Evolutionary conservation across 768 basidiomycete species (phyloP), one percentile per base, ranked within the genome.

Genomic region (Lenzites betulinus): DNA sequence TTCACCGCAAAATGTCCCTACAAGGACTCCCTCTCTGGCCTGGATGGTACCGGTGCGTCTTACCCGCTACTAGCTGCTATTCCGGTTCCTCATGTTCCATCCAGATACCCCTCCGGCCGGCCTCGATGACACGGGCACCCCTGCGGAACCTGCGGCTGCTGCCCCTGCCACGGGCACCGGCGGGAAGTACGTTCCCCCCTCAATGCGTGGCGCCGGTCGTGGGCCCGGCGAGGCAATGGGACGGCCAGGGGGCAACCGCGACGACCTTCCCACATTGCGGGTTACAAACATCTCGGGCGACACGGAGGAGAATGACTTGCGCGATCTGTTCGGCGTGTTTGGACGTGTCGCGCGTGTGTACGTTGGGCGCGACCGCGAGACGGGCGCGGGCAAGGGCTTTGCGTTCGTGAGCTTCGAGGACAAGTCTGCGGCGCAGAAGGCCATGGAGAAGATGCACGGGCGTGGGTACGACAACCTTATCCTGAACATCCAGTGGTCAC

Each of bases 1-100:
- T 98, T 95, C 76, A 99, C 97, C 15, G 91, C 95, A 64, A 95
- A 95, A 75, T 98, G 97, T 82, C 97, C 97, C 7, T 95, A 95
- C 83, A 97, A 95, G 77, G 95, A 98, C 68, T 90, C 91, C 9
- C 83, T 99, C 15, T 88, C 87, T 11, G 90, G 85, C 3, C 78
- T 94, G 49, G 91, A 83, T 30, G 79, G 79, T 13, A 76, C 77
- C 5, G 87, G 87, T 82, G 68, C 54, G 78, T 72, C 18, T n/a
- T 20, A 44, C 38, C 13, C 48, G 3, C 7, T 26, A 28, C 41
- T 23, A 11, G 41, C 11, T 2, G 8, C 5, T 3, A 26, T 7
- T 3, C 3, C 23, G 33, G 4, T 15, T 46, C 25, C 59, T 16
- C 23, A 35, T 58, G 23, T 59, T 15, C 16, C 36, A 50, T 7